Percentiles rank a stretch among this genome's conserved stretches.
Evolutionary conservation across 768 basidiomycete genomes (phyloP).

Genomic region (Fibroporia radiculosa): DNA sequence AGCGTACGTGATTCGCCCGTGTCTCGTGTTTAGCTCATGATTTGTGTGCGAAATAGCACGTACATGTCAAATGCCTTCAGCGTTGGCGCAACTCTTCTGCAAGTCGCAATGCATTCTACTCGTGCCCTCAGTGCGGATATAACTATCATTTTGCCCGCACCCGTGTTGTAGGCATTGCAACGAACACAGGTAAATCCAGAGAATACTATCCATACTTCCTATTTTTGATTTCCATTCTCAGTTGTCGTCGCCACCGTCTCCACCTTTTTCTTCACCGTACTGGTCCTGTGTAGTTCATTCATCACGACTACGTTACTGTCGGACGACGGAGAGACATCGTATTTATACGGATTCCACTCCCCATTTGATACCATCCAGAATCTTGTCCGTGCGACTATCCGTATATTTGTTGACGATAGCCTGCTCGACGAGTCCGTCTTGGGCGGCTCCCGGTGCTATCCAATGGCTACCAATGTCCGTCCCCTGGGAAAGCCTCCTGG

Average conservation of each 20-base stretch:
- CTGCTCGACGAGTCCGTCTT: conserved; percentile 27
- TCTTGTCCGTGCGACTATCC: conserved; percentile 54
- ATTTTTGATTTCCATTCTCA: conserved; percentile 21
- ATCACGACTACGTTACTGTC: conserved; percentile 62
- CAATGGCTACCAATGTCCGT: conserved; percentile 1
- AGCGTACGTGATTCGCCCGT: conserved; percentile 35
- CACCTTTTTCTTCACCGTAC: conserved; percentile 49
- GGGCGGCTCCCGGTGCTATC: conserved; percentile 1
- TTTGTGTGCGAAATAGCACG: conserved; percentile 42
- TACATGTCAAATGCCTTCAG: conserved; percentile 74
- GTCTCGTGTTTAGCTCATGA: neutral
- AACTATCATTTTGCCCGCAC: conserved; percentile 73
- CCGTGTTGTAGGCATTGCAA: conserved; percentile 59
- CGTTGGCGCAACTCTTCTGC: conserved; percentile 61
- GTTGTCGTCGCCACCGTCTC: conserved; percentile 60
- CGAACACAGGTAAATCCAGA: conserved; percentile 54
- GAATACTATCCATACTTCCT: neutral
- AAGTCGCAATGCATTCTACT: conserved; percentile 64
- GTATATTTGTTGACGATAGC: conserved; percentile 50
- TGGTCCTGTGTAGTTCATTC: conserved; percentile 65
- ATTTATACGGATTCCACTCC: conserved; percentile 24
- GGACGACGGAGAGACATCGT: conserved; percentile 40
- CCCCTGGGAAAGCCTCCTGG: conserved; percentile 30
- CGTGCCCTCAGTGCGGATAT: conserved; percentile 76
- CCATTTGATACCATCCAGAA: conserved; percentile 54